phyloP scores from a whole-genome alignment of 192 early-diverging fungal genomes.

The Coemansia asiatica region DNA sequence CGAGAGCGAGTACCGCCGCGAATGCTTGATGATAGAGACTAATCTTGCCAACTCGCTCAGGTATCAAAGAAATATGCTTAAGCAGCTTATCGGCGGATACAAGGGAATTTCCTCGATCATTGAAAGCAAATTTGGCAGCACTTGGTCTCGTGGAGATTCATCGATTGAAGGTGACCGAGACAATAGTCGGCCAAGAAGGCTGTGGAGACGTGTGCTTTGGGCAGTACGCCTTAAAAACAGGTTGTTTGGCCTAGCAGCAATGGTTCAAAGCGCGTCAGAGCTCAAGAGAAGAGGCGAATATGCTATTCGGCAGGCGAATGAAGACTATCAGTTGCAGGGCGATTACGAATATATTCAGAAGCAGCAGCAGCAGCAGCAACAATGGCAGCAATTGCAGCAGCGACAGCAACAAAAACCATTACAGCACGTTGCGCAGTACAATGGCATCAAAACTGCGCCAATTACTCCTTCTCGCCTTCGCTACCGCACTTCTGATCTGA shows the following conservation, averaged over 20 bases:
- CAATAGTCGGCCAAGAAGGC: constrained; percentile 6
- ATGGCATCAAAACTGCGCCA: constrained; percentile 24
- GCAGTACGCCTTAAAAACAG: constrained; percentile 30
- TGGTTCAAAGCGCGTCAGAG: constrained; percentile 6
- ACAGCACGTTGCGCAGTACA: constrained; percentile 3
- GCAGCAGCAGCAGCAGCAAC: background rate
- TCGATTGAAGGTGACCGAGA: background rate
- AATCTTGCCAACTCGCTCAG: constrained; percentile 15
- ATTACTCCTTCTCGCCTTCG: constrained; percentile 47
- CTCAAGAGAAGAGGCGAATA: constrained; percentile 29
- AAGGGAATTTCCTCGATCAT: constrained; percentile 25
- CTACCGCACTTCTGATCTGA: constrained; percentile 36
- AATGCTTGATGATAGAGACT: constrained; percentile 18
- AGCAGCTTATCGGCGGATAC: constrained; percentile 36
- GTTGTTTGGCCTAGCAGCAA: constrained; percentile 7
- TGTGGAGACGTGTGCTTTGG: constrained; percentile 35
- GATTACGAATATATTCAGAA: background rate
- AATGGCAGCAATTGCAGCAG: background rate
- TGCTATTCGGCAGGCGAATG: background rate
- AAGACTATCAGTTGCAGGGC: background rate
- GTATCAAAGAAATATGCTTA: constrained; percentile 26
- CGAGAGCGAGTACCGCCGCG: constrained; percentile 34
- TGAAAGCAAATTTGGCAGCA: constrained; percentile 11
- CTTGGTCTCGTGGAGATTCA: background rate
- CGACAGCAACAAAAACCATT: background rate